Evolutionary conservation across 2,329 filamentous ascomycete genomes (phyloP).

Genomic region (Sporothrix sp.): DNA sequence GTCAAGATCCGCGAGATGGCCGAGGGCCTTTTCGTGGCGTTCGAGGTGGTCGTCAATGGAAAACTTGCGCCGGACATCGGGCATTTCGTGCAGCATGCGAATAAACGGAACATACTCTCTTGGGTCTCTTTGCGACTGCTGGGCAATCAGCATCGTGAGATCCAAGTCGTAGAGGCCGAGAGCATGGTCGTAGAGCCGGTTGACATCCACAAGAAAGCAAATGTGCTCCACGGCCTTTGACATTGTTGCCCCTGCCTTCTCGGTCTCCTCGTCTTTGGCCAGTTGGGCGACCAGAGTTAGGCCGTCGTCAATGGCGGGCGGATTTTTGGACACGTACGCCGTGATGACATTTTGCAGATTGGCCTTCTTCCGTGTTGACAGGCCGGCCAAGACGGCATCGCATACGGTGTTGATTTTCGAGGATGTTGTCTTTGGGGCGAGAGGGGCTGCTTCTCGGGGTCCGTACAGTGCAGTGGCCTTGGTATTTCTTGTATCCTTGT

Average conservation of each 20-base stretch:
- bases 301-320: conserved; percentile 81
- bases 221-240: conserved; percentile 83
- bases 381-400: conserved; percentile 64
- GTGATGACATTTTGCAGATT: conserved; percentile 89
- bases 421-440: background rate
- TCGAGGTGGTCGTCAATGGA: conserved; percentile 82
- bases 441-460: background rate
- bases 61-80: conserved; percentile 62
- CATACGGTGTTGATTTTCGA: conserved; percentile 82
- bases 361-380: conserved; percentile 51
- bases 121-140: conserved; percentile 92
- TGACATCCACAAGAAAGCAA: conserved; percentile 91
- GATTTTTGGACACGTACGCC: conserved; percentile 85
- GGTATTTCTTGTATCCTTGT: conserved; percentile 66
- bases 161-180: conserved; percentile 88
- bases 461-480: conserved; percentile 9
- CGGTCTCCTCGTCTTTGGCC: conserved; percentile 53
- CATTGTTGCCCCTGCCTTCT: conserved; percentile 48
- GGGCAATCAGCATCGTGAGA: conserved; percentile 79
- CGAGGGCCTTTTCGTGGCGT: conserved; percentile 65
- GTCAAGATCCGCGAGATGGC: conserved; percentile 62
- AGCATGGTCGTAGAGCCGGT: conserved; percentile 81
- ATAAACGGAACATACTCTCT: conserved; percentile 93
- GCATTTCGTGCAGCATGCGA: conserved; percentile 69
- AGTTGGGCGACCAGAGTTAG: conserved; percentile 69